phyloP scores from a whole-genome alignment of 148 eudicot genomes.

The Rhododendron vialii region DNA sequence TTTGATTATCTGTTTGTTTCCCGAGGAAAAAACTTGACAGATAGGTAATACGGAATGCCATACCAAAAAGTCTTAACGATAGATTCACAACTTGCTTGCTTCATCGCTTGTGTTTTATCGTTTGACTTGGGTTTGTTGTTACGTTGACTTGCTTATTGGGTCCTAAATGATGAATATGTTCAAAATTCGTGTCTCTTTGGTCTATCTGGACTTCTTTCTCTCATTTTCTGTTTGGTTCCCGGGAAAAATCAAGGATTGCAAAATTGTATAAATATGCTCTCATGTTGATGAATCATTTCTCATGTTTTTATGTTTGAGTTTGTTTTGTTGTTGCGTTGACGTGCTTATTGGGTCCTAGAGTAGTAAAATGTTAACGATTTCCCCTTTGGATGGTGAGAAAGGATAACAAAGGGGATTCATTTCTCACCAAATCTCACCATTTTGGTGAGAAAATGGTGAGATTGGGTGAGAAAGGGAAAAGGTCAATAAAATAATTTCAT shows the following conservation, averaged over 20 bases:
- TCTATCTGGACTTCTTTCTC: background rate
- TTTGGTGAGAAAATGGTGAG: too few species aligned
- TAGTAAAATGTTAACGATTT: background rate
- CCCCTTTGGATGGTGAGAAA: too few species aligned
- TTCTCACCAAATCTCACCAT: too few species aligned
- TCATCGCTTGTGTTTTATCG: background rate
- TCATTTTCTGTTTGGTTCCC: background rate
- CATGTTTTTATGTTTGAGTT: background rate
- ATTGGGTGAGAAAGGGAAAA: too few species aligned
- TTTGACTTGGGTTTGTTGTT: slow-evolving; percentile 6
- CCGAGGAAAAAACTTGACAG: background rate
- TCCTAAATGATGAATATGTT: background rate
- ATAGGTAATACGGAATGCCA: background rate
- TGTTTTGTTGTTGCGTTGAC: background rate
- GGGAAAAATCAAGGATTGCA: background rate
- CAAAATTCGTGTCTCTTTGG: background rate
- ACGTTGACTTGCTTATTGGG: slow-evolving; percentile 10
- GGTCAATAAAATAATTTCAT: too few species aligned
- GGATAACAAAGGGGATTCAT: too few species aligned
- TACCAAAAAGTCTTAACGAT: background rate
- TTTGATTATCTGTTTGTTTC: slow-evolving; percentile 10
- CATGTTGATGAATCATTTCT: background rate
- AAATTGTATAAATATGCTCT: background rate
- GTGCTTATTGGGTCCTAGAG: background rate
- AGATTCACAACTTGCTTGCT: background rate